Conservation (phyloP, 371 early-diverging fungal species). For the Sporodiniella umbellata region DNA sequence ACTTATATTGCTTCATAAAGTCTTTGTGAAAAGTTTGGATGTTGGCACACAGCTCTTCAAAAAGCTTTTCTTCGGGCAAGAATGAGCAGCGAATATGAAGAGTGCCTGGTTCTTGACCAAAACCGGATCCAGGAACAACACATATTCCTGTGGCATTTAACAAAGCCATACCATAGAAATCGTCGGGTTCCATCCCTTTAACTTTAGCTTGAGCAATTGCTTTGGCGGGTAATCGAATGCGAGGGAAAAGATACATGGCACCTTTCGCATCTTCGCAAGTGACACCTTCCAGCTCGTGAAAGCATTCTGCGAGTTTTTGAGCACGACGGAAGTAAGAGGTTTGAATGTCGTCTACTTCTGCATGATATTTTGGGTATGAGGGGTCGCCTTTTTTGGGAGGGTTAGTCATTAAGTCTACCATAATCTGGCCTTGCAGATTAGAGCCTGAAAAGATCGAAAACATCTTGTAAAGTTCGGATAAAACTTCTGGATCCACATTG, state of each 20-base stretch:
- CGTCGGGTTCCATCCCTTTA: slow-evolving; percentile 73
- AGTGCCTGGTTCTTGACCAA: slow-evolving; percentile 1
- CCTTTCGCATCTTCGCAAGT: slow-evolving; percentile 88
- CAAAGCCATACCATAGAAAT: slow-evolving; percentile 80
- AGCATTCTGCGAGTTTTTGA: slow-evolving; percentile 66
- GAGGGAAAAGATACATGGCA: slow-evolving; percentile 96
- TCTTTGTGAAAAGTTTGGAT: background rate
- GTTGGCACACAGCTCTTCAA: background rate
- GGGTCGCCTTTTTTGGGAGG: slow-evolving; percentile 85
- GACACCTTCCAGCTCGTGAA: slow-evolving; percentile 85
- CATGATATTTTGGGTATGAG: slow-evolving; percentile 72
- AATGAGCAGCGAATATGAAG: background rate
- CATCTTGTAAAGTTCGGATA: slow-evolving; percentile 89
- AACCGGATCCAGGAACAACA: slow-evolving; percentile 56
- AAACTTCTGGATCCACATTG: slow-evolving; percentile 70
- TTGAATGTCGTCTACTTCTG: slow-evolving; percentile 76
- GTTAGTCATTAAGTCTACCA: slow-evolving; percentile 91
- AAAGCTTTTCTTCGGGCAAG: background rate
- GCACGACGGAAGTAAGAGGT: slow-evolving; percentile 83
- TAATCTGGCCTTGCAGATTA: slow-evolving; percentile 79
- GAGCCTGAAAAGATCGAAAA: slow-evolving; percentile 91
- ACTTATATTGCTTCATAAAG: background rate
- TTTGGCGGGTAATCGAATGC: slow-evolving; percentile 68
- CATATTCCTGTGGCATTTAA: slow-evolving; percentile 85
- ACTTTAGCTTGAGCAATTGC: slow-evolving; percentile 72